Conservation (phyloP, 352 stramenopile genomes). For the Globisporangium spiculum region DNA sequence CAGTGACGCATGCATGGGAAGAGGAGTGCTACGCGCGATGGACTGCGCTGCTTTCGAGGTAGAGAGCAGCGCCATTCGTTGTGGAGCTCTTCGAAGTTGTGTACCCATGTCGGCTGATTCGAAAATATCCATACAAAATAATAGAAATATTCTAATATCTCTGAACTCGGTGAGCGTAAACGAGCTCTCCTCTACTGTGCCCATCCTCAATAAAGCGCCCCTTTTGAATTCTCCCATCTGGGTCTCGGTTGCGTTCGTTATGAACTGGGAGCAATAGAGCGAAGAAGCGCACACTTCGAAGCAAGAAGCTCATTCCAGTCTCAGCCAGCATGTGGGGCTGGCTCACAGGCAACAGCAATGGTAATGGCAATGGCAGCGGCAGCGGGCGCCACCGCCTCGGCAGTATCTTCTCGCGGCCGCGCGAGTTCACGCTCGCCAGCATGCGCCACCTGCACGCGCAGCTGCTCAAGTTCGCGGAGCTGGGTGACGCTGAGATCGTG, state of each 20-base stretch:
- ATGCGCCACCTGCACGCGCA: conserved; percentile 78
- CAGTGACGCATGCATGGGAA: conserved; percentile 7
- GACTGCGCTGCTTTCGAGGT: conserved; percentile 24
- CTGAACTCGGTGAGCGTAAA: neutral
- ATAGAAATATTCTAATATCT: neutral
- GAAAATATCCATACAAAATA: neutral
- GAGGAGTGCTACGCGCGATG: conserved; percentile 29
- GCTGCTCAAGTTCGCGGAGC: conserved; percentile 45
- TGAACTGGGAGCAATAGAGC: neutral
- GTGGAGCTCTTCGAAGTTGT: neutral
- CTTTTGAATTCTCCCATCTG: neutral
- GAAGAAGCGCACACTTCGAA: neutral
- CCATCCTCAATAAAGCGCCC: neutral
- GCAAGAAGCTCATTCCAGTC: neutral
- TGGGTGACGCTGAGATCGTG: conserved; percentile 74
- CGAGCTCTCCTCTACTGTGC: neutral
- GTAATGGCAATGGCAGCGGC: neutral
- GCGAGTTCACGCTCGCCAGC: conserved; percentile 65
- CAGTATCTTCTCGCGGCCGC: conserved; percentile 22
- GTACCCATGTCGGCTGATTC: neutral
- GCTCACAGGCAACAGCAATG: conserved; percentile 26
- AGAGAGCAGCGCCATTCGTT: conserved; percentile 5
- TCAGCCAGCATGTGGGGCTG: conserved; percentile 36
- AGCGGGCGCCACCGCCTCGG: conserved; percentile 14
- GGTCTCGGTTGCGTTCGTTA: neutral